Evolutionary conservation across 2,329 filamentous ascomycete genomes (phyloP).

Genomic region (Venturia effusa): DNA sequence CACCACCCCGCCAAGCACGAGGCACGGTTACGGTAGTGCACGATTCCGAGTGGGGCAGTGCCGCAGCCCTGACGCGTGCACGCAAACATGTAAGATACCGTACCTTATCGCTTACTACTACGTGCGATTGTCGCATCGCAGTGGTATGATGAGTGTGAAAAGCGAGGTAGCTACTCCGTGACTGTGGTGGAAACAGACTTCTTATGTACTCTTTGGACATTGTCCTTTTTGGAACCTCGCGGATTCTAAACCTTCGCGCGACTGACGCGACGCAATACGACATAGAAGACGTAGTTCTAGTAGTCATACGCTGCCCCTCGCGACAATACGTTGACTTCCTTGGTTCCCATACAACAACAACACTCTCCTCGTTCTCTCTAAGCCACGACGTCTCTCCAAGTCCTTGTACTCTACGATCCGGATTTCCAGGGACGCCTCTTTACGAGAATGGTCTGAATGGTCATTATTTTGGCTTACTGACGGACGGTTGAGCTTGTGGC

Average conservation of each 20-base stretch:
- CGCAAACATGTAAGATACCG: too few species aligned
- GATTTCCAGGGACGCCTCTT: neutral
- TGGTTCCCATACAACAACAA: neutral
- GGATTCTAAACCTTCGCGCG: neutral
- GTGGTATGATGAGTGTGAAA: too few species aligned
- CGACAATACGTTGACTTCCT: neutral
- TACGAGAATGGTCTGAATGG: neutral
- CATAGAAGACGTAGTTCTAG: neutral
- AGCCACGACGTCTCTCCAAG: neutral
- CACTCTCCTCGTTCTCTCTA: neutral
- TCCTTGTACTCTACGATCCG: neutral
- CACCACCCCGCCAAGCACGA: too few species aligned
- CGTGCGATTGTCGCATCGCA: too few species aligned
- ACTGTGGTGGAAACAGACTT: too few species aligned
- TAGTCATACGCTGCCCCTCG: neutral
- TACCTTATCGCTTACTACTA: too few species aligned
- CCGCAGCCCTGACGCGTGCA: too few species aligned
- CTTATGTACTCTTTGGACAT: too few species aligned
- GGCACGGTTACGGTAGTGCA: too few species aligned
- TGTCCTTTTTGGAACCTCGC: too few species aligned
- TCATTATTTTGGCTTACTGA: neutral
- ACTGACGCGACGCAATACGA: neutral
- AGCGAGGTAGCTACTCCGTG: too few species aligned
- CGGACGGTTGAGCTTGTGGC: conserved; percentile 2
- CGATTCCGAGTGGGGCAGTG: too few species aligned